These are phyloP conservation scores for Cronartium quercuum DNA, from an alignment of 1,284 basidiomycete genomes.

Conservation along the genomic window DNA sequence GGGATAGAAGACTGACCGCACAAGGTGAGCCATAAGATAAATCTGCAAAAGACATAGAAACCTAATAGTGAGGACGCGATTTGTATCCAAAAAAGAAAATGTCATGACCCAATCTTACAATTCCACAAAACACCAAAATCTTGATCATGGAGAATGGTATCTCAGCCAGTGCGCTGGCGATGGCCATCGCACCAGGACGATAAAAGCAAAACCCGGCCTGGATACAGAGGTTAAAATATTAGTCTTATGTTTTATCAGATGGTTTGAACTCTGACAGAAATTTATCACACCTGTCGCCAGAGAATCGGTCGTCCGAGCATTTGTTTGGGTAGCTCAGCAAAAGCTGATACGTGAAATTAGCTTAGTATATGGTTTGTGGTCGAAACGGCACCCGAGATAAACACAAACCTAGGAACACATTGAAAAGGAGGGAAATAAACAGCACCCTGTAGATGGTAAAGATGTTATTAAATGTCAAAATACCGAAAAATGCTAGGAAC, in stretches of 20 bases:
- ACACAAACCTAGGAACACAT: constrained; percentile 65
- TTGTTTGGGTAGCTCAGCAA: constrained; percentile 50
- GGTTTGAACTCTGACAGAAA: too few species aligned
- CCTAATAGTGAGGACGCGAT: too few species aligned
- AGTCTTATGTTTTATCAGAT: too few species aligned
- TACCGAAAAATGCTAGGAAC: too few species aligned
- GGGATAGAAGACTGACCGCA: not conserved
- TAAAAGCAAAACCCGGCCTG: constrained; percentile 72
- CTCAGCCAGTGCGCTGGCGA: constrained; percentile 57
- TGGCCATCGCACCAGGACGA: constrained; percentile 64
- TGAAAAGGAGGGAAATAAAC: constrained; percentile 61
- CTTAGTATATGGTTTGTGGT: too few species aligned
- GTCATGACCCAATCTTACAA: too few species aligned
- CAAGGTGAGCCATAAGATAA: too few species aligned
- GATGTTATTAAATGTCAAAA: not conserved
- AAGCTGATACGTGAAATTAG: too few species aligned
- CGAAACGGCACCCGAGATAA: too few species aligned
- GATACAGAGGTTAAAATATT: constrained; percentile 1
- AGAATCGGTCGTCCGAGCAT: constrained; percentile 67
- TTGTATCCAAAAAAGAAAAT: too few species aligned
- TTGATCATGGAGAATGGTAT: constrained; percentile 53
- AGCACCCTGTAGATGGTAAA: constrained; percentile 17
- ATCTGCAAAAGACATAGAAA: too few species aligned
- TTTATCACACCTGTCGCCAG: constrained; percentile 42
- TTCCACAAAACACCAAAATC: constrained; percentile 53